phyloP scores from a whole-genome alignment of 2,329 filamentous ascomycete genomes.

The Fusarium denticulatum region DNA sequence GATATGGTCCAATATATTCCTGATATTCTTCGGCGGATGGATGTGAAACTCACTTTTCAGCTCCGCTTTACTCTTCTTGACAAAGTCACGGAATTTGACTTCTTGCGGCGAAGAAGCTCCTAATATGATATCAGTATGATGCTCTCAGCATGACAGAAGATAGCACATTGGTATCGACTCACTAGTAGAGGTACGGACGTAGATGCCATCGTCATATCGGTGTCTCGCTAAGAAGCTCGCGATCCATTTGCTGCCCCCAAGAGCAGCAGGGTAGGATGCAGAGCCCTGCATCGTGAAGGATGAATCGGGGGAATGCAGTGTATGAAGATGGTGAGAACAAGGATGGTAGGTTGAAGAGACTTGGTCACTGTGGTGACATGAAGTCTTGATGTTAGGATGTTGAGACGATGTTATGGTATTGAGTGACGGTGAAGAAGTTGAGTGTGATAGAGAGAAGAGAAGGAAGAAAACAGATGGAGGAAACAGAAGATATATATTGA shows the following conservation, averaged over 20 bases:
- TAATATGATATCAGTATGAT: background rate
- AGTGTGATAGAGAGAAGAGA: background rate
- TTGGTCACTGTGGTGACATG: background rate
- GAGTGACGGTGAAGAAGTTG: background rate
- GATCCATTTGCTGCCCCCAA: conserved; percentile 20
- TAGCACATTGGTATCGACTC: background rate
- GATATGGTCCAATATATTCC: background rate
- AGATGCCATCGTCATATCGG: background rate
- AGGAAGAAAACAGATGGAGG: background rate
- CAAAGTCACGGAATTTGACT: conserved; percentile 2
- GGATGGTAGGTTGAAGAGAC: background rate
- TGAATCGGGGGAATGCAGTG: background rate
- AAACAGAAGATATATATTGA: background rate
- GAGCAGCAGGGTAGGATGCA: conserved; percentile 13
- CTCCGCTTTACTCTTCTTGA: conserved; percentile 13
- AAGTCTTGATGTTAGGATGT: background rate
- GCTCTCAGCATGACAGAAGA: background rate
- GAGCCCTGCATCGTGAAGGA: conserved; percentile 13
- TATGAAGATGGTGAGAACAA: background rate
- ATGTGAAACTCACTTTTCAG: conserved; percentile 9
- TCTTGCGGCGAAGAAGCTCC: background rate
- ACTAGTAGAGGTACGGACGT: background rate
- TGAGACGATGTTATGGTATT: background rate
- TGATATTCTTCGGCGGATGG: background rate
- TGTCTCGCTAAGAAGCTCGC: background rate